phyloP scores from a whole-genome alignment of 2,329 filamentous ascomycete species.

The Aspergillus intermedius region DNA sequence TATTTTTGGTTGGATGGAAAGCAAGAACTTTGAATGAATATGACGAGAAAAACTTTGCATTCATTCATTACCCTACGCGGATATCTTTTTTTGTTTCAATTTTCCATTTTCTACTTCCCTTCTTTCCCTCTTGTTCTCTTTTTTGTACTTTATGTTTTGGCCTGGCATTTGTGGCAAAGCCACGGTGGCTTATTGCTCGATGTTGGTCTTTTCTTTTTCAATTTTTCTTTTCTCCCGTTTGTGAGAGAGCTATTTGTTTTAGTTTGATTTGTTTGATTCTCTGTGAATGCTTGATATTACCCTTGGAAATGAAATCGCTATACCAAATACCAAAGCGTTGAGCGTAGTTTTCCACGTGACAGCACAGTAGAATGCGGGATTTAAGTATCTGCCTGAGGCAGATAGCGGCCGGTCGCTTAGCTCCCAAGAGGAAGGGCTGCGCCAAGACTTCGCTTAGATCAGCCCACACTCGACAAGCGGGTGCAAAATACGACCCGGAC shows the following conservation, averaged over 20 bases:
- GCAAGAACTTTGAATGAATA: conserved; percentile 3
- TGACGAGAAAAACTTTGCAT: background rate
- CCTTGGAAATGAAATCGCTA: background rate
- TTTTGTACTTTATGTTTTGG: conserved; percentile 16
- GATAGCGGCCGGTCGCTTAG: conserved; percentile 2
- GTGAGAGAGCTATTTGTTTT: background rate
- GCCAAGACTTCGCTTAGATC: conserved; percentile 35
- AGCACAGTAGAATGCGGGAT: background rate
- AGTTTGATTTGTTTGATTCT: background rate
- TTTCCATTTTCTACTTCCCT: conserved; percentile 1
- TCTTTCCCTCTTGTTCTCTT: conserved; percentile 1
- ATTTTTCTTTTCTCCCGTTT: background rate
- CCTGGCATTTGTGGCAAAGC: conserved; percentile 4
- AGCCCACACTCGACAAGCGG: conserved; percentile 37
- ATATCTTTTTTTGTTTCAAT: conserved; percentile 4
- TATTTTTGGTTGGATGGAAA: background rate
- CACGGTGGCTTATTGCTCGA: background rate
- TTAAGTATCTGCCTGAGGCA: background rate
- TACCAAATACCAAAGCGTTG: background rate
- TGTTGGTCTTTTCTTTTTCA: background rate
- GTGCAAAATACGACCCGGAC: conserved; percentile 33
- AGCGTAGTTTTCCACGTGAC: background rate
- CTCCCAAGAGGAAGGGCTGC: conserved; percentile 8
- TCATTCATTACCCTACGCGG: conserved; percentile 1
- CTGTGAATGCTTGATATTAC: background rate